Conservation (phyloP, 1,284 basidiomycete genomes). For the Trichosporon coremiiforme region DNA sequence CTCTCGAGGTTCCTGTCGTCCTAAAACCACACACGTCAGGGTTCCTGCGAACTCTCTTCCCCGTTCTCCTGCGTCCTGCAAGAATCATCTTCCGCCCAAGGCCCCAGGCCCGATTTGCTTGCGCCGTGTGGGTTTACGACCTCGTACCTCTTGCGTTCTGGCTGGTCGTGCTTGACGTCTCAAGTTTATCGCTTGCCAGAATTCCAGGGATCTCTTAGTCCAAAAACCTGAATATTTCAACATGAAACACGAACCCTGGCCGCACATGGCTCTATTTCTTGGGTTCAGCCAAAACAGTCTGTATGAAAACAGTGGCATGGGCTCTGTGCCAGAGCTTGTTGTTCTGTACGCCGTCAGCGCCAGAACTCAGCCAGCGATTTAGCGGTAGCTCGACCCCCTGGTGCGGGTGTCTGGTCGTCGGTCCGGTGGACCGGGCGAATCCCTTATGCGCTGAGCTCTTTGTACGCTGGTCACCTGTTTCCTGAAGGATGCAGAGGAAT, state of each 20-base stretch:
- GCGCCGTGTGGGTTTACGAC: background rate
- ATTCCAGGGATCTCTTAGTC: background rate
- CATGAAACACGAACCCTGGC: background rate
- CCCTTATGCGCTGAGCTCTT: background rate
- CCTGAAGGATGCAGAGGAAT: background rate
- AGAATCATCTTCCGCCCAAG: background rate
- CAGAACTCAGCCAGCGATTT: background rate
- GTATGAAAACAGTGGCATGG: background rate
- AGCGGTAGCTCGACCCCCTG: background rate
- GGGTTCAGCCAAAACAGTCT: background rate
- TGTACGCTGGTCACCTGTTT: background rate
- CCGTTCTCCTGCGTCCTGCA: background rate
- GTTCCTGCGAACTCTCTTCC: background rate
- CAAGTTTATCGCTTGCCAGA: background rate
- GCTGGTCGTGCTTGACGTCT: background rate
- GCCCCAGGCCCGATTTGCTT: background rate
- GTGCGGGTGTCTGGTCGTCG: background rate
- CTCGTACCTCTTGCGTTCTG: background rate
- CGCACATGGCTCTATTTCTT: background rate
- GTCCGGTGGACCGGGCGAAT: background rate
- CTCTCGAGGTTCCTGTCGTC: background rate
- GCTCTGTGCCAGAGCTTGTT: background rate
- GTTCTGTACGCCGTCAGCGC: background rate
- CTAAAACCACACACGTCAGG: slow-evolving; percentile 6
- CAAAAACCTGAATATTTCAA: slow-evolving; percentile 1